Evolutionary conservation across 164 flowering plant species (phyloP), one percentile per base, ranked within the genome.

Genomic region (Tinospora cordifolia): DNA sequence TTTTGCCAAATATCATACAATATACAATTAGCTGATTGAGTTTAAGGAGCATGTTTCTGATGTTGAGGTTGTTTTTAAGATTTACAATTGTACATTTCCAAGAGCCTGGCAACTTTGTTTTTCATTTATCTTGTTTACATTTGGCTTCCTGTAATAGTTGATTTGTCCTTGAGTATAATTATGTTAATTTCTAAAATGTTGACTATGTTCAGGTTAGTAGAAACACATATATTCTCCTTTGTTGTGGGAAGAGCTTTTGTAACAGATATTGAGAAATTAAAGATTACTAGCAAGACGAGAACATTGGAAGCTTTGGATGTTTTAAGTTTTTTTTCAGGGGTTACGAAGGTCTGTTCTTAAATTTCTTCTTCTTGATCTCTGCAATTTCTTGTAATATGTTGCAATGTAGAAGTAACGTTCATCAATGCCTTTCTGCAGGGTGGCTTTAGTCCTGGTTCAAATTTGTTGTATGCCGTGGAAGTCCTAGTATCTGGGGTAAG

Each of bases 221-320:
- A 95, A 86, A 85, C 90, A 78, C 98, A 95, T 77, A 88, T 95
- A 75, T 95, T 95, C 84, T 91, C 99, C 62, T 95, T 95, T 83
- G 99, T 95, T 74, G 90, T 95, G 77, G 99, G 98, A 77, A 91
- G 99, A 82, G 99, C 99, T 75, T 95, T 95, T 89, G 99, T 95
- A 44, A 89, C 97, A 41, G 99, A 95, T 85, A 84, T 95, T 70
- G 98, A 95, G 74, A 95, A 95, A 85, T 83, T 95, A 79, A 92
- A 87, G 77, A 83, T 90, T 44, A 83, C 89, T 76, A 92, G 84
- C 88, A 89, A 88, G 83, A 82, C 90, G 70, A 88, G 96, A 82
- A 82, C 93, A 39, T 82, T 95, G 90, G 83, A 83, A 74, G 85
- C 81, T 77, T 77, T 47, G 66, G 79, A 81, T 78, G 83, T 95